phyloP scores from a whole-genome alignment of 164 flowering plant genomes.

The Piper longum region DNA sequence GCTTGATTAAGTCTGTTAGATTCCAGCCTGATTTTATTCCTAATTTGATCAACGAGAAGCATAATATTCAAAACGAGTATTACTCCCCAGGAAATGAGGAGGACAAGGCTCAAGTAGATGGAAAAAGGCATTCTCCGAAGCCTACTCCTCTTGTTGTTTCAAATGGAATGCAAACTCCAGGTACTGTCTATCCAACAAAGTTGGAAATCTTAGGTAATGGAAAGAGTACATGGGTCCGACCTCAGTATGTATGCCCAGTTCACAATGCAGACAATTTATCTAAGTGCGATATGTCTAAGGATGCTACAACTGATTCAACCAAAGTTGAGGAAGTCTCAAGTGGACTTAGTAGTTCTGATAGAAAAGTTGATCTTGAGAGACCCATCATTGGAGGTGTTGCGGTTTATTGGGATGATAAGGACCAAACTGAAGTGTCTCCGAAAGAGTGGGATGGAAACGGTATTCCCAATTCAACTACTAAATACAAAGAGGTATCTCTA shows the following conservation, averaged over 20 bases:
- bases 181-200: conserved; percentile 56
- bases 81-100: conserved; percentile 16
- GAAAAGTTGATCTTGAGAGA: conserved; percentile 39
- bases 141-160: conserved; percentile 56
- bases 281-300: conserved; percentile 30
- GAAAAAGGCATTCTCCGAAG: conserved; percentile 38
- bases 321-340: conserved; percentile 5
- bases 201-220: conserved; percentile 20
- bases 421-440: conserved; percentile 28
- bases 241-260: conserved; percentile 60
- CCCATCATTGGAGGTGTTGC: conserved; percentile 81
- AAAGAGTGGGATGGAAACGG: conserved; percentile 95
- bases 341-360: conserved; percentile 16
- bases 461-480: conserved; percentile 88
- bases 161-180: conserved; percentile 95
- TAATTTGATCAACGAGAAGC: not conserved
- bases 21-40: conserved; percentile 32
- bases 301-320: conserved; percentile 9
- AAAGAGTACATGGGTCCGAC: conserved; percentile 42
- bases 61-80: conserved; percentile 7
- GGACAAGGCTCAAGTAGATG: not conserved
- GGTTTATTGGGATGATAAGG: conserved; percentile 65
- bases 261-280: conserved; percentile 30
- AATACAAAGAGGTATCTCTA: conserved; percentile 76
- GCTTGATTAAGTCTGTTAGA: conserved; percentile 46